Conservation (phyloP, 768 basidiomycete species). For the Termitomyces sp. region DNA sequence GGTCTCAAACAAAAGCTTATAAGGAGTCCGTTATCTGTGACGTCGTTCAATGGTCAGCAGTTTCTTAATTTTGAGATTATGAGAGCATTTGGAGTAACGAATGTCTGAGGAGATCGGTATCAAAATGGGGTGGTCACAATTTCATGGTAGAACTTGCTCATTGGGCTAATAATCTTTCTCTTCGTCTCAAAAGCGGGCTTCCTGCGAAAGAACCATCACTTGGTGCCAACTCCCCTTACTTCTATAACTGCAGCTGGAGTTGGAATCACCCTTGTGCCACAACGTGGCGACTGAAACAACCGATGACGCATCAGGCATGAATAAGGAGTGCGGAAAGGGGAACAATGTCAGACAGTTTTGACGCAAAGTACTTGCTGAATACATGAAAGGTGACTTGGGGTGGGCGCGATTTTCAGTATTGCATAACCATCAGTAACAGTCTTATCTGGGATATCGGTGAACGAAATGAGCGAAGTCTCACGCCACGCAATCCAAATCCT, state of each 20-base stretch:
- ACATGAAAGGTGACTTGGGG: no score
- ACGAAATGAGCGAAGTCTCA: background rate
- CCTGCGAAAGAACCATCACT: background rate
- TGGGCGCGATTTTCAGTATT: background rate
- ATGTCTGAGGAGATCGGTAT: conserved; percentile 4
- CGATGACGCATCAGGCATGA: background rate
- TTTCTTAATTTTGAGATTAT: background rate
- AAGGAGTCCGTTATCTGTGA: background rate
- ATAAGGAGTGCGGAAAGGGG: background rate
- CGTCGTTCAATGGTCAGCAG: conserved; percentile 4
- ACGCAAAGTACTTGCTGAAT: background rate
- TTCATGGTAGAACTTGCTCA: background rate
- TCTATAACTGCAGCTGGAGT: background rate
- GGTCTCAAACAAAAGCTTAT: conserved; percentile 2
- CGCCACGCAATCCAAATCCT: background rate
- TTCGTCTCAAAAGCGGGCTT: background rate
- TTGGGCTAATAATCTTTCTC: background rate
- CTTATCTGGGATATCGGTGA: background rate
- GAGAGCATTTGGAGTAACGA: background rate
- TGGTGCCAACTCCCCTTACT: background rate
- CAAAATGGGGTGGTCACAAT: background rate
- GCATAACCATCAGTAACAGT: background rate
- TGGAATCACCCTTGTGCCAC: background rate
- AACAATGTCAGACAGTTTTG: conserved; percentile 1
- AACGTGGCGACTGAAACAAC: background rate